phyloP scores from a whole-genome alignment of 257 asterid genomes.

The Plectranthus barbatus region DNA sequence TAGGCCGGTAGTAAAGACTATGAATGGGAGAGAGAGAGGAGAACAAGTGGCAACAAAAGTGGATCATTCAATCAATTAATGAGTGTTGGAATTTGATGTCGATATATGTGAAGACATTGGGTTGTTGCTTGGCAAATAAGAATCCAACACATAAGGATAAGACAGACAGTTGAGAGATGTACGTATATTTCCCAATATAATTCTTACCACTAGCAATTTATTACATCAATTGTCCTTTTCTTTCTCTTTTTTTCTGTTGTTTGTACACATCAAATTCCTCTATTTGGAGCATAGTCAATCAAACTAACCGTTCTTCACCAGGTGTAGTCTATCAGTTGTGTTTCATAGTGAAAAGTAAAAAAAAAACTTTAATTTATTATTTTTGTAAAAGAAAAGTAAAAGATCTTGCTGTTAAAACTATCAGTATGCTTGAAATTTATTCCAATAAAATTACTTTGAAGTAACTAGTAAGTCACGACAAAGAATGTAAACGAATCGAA shows the following conservation, averaged over 20 bases:
- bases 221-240: neutral
- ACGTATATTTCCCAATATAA: neutral
- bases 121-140: neutral
- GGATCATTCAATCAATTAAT: neutral
- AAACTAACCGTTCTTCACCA: neutral
- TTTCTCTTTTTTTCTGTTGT: neutral
- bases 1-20: neutral
- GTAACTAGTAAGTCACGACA: too few relatives aligned
- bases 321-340: too few relatives aligned
- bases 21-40: neutral
- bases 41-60: neutral
- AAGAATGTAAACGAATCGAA: too few relatives aligned
- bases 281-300: neutral
- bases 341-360: too few relatives aligned
- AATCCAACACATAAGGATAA: too few relatives aligned
- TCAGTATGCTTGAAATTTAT: too few relatives aligned
- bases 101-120: neutral
- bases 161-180: neutral
- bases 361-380: too few relatives aligned
- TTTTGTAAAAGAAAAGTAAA: too few relatives aligned
- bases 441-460: too few relatives aligned
- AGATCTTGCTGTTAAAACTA: too few relatives aligned
- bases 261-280: neutral
- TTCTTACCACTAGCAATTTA: neutral
- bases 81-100: neutral